These are phyloP conservation scores for Agapanthus africanus DNA, from an alignment of 106 monocot genomes.

Conservation along the genomic window DNA sequence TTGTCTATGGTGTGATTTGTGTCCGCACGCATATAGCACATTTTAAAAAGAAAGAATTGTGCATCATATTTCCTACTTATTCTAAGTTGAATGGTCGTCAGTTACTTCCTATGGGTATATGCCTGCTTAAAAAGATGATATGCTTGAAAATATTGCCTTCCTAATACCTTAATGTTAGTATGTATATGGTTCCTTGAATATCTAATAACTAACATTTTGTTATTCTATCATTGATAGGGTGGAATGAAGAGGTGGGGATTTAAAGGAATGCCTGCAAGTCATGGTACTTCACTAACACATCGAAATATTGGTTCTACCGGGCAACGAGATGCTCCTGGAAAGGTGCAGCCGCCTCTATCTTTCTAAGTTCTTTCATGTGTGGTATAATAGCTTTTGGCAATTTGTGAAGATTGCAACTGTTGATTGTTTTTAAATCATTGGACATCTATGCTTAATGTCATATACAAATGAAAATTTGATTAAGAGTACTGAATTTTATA, in stretches of 20 bases:
- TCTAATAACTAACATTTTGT: background rate
- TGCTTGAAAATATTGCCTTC: background rate
- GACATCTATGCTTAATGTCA: background rate
- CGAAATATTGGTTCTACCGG: conserved; percentile 70
- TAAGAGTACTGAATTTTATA: background rate
- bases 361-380: background rate
- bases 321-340: conserved; percentile 75
- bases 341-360: conserved; percentile 33
- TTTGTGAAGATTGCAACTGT: background rate
- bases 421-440: background rate
- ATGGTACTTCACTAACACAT: conserved; percentile 73
- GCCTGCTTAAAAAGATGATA: background rate
- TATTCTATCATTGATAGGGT: conserved; percentile 31
- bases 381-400: background rate
- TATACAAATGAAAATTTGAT: background rate
- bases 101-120: too few species aligned
- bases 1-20: background rate
- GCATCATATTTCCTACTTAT: background rate
- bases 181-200: background rate
- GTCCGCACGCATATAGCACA: background rate
- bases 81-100: too few species aligned
- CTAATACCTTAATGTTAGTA: background rate
- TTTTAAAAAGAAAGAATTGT: background rate
- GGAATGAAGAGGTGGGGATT: conserved; percentile 69
- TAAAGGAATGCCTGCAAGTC: conserved; percentile 58